phyloP scores from a whole-genome alignment of 2,329 filamentous ascomycete genomes.

The Cercospora sesami region DNA sequence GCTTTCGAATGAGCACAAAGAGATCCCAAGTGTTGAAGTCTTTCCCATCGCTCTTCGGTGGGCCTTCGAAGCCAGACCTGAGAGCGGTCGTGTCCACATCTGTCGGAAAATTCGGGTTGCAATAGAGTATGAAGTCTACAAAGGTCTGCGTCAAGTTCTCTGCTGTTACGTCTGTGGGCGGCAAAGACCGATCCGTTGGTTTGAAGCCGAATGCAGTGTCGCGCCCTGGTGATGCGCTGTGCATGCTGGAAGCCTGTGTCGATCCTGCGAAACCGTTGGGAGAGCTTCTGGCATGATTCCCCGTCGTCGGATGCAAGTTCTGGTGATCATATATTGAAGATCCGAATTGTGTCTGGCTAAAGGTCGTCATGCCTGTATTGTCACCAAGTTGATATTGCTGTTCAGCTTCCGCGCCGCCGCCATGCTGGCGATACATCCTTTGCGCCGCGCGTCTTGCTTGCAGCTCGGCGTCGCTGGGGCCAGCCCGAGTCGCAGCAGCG shows the following conservation, averaged over 20 bases:
- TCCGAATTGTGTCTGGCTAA: constrained; percentile 27
- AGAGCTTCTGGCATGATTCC: constrained; percentile 17
- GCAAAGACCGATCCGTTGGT: constrained; percentile 58
- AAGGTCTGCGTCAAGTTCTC: constrained; percentile 79
- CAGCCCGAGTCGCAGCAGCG: background rate
- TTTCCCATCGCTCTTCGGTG: constrained; percentile 85
- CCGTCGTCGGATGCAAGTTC: constrained; percentile 20
- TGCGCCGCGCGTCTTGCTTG: background rate
- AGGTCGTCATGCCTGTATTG: constrained; percentile 24
- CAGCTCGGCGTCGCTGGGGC: background rate
- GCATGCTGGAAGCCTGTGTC: constrained; percentile 31
- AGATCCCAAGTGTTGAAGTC: constrained; percentile 75
- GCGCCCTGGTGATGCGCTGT: constrained; percentile 22
- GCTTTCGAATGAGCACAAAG: constrained; percentile 74
- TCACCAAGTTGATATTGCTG: constrained; percentile 29
- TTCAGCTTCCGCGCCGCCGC: constrained; percentile 28
- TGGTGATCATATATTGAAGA: constrained; percentile 32
- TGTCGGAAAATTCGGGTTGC: constrained; percentile 77
- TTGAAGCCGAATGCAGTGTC: constrained; percentile 29
- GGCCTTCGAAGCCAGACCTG: constrained; percentile 72
- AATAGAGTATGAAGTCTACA: constrained; percentile 81
- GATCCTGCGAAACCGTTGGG: constrained; percentile 23
- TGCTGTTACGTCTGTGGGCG: constrained; percentile 66
- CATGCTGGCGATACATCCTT: constrained; percentile 32
- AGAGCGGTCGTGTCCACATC: constrained; percentile 69